A percentile compares a stretch with the other conserved stretches of the same genome.
phyloP scores from a whole-genome alignment of 2,329 filamentous ascomycete species.

The Fusarium pseudograminearum region DNA sequence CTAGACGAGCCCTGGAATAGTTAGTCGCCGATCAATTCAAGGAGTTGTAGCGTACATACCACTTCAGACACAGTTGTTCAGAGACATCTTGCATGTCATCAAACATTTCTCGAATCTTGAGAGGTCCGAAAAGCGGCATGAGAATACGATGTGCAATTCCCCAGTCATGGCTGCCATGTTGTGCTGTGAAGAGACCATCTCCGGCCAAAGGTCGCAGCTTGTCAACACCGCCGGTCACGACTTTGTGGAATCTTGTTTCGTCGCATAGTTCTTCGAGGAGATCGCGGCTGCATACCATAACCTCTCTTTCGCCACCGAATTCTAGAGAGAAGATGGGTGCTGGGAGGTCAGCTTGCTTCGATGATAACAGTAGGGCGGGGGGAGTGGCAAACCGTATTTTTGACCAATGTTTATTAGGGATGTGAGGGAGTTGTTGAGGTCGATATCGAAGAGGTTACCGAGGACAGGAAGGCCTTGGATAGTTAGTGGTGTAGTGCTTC shows the following conservation, averaged over 20 bases:
- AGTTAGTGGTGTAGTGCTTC: not conserved
- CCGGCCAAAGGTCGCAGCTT: conserved; percentile 69
- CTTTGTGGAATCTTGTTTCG: conserved; percentile 73
- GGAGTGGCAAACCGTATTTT: not conserved
- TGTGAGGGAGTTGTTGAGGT: not conserved
- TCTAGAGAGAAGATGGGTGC: not conserved
- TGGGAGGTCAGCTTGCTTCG: not conserved
- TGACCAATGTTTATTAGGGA: not conserved
- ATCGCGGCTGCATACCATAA: not conserved
- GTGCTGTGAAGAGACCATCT: conserved; percentile 74
- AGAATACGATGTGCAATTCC: conserved; percentile 74
- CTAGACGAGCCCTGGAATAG: not conserved
- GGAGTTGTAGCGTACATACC: conserved; percentile 41
- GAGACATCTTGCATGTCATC: conserved; percentile 76
- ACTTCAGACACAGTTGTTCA: conserved; percentile 73
- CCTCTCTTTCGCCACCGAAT: not conserved
- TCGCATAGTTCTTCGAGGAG: conserved; percentile 70
- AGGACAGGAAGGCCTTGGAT: not conserved
- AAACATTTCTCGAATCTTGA: conserved; percentile 76
- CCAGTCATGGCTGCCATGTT: conserved; percentile 69
- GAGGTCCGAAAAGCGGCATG: conserved; percentile 76
- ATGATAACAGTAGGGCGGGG: accelerated
- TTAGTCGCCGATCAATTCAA: not conserved
- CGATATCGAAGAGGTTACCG: conserved; percentile 1
- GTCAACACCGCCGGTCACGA: conserved; percentile 60